phyloP scores from a whole-genome alignment of 495 filamentous ascomycete genomes.

The Neurospora sp. region DNA sequence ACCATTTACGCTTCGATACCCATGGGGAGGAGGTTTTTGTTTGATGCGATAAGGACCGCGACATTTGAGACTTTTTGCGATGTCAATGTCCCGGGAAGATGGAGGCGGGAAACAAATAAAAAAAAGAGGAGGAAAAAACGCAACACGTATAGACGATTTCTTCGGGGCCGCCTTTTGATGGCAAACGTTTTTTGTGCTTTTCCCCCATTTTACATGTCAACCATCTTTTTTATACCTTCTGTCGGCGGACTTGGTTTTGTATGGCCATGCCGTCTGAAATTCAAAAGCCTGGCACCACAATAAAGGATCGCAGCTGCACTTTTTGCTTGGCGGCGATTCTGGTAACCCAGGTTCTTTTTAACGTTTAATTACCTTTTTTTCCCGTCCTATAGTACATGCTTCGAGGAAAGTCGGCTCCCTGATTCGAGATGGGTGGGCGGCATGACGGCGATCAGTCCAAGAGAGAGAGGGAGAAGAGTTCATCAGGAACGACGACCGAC shows the following conservation, averaged over 20 bases:
- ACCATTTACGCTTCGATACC: slow-evolving; percentile 41
- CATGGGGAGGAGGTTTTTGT: slow-evolving; percentile 23
- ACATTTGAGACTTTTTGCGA: background rate
- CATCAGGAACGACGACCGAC: background rate
- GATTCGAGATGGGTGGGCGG: slow-evolving; percentile 15
- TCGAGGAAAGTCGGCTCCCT: background rate
- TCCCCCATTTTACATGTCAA: slow-evolving; percentile 17
- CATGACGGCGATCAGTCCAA: slow-evolving; percentile 4
- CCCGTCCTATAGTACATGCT: slow-evolving; percentile 2
- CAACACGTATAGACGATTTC: background rate
- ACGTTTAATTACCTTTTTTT: slow-evolving; percentile 31
- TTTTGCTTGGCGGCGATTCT: slow-evolving; percentile 28
- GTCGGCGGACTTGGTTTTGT: slow-evolving; percentile 13
- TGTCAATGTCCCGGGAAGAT: background rate
- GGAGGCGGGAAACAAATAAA: background rate
- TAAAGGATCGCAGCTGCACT: slow-evolving; percentile 22
- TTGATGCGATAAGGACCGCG: slow-evolving; percentile 7
- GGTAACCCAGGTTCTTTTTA: slow-evolving; percentile 26
- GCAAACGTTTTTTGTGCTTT: slow-evolving; percentile 13
- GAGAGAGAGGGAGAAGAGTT: background rate
- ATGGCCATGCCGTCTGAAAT: slow-evolving; percentile 15
- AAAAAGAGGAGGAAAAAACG: background rate
- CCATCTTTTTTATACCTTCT: slow-evolving; percentile 11
- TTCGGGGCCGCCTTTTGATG: background rate
- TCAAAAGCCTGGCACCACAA: slow-evolving; percentile 17